These are phyloP conservation scores for Antrodiella citrinella DNA, from an alignment of 768 basidiomycete genomes.

Conservation along the genomic window DNA sequence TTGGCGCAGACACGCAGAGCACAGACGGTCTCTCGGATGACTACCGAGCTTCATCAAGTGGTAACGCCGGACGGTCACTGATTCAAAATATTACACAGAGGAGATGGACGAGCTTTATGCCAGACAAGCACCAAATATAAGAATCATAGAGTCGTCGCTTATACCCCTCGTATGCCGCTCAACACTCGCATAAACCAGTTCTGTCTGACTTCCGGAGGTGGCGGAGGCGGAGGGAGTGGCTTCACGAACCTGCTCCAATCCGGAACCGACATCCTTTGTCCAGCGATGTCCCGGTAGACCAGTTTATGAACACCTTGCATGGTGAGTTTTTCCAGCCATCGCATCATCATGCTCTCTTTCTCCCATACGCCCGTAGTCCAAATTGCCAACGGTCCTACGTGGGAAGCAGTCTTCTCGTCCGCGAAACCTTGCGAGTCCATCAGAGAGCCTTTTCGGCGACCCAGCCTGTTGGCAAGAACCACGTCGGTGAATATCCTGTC, in stretches of 20 bases:
- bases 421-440: background rate
- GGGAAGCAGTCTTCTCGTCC: slow-evolving; percentile 1
- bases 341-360: slow-evolving; percentile 51
- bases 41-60: too few species aligned
- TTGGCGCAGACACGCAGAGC: too few species aligned
- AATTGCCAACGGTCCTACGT: slow-evolving; percentile 49
- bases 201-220: background rate
- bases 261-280: background rate
- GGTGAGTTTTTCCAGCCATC: slow-evolving; percentile 48
- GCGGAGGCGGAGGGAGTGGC: background rate
- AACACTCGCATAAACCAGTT: background rate
- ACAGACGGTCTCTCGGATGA: too few species aligned
- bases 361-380: slow-evolving; percentile 71
- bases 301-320: slow-evolving; percentile 39
- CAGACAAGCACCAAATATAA: background rate
- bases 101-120: too few species aligned
- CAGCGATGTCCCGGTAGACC: slow-evolving; percentile 14
- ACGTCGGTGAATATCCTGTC: slow-evolving; percentile 92
- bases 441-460: slow-evolving; percentile 6
- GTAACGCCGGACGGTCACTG: too few species aligned
- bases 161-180: background rate
- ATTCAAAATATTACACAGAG: too few species aligned
- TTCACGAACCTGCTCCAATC: slow-evolving; percentile 13
- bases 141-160: background rate
- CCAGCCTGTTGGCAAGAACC: slow-evolving; percentile 76